Evolutionary conservation across 306 rosid genomes (phyloP).

Genomic region (Medicago lupulina): DNA sequence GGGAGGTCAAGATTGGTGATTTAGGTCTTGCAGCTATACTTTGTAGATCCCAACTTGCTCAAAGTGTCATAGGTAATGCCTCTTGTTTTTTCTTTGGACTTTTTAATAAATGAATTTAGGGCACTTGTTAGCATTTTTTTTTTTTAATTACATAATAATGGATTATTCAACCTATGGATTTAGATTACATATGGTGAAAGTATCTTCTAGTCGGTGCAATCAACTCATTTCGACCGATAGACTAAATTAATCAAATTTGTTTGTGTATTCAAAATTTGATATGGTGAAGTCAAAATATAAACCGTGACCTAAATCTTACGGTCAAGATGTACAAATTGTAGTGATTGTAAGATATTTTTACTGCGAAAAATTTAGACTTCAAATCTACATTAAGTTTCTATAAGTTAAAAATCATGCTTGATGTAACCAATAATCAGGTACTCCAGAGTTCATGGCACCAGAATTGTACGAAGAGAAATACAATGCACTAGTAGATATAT

Average conservation of each 20-base stretch:
- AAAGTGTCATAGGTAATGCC: slow-evolving; percentile 79
- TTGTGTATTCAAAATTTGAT: too few relatives aligned
- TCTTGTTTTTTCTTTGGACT: too few relatives aligned
- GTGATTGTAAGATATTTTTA: not conserved
- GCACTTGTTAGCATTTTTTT: too few relatives aligned
- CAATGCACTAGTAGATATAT: slow-evolving; percentile 79
- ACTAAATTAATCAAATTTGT: too few relatives aligned
- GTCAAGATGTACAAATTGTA: not conserved
- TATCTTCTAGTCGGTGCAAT: not conserved
- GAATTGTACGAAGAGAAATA: slow-evolving; percentile 90
- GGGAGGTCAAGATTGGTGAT: slow-evolving; percentile 89
- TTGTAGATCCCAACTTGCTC: slow-evolving; percentile 69
- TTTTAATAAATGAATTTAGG: too few relatives aligned
- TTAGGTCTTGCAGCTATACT: slow-evolving; percentile 89
- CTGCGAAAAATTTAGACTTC: not conserved
- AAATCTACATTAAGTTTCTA: not conserved
- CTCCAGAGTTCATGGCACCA: slow-evolving; percentile 99
- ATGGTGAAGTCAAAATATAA: too few relatives aligned
- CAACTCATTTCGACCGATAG: too few relatives aligned
- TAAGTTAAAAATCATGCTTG: not conserved
- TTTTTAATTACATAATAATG: not conserved
- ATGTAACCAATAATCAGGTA: slow-evolving; percentile 55
- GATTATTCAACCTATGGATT: not conserved
- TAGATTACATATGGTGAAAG: not conserved
- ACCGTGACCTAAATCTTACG: not conserved